Conservation (phyloP, 2,329 filamentous ascomycete genomes). For the Xylariaceae sp. region DNA sequence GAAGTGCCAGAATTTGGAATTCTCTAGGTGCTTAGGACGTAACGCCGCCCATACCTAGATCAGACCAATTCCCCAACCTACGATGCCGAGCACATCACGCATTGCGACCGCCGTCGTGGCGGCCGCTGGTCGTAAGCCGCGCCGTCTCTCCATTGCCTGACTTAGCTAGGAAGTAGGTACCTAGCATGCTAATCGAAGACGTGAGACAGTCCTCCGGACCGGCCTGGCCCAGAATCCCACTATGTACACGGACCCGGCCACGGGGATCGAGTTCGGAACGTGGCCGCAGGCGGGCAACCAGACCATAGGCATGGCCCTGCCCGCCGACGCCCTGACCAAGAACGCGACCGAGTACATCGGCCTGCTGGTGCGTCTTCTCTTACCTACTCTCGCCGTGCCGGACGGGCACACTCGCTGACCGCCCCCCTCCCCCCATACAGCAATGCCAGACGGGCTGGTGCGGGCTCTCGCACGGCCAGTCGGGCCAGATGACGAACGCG, state of each 20-base stretch:
- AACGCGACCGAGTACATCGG: conserved; percentile 24
- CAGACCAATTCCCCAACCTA: no score
- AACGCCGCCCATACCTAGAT: no score
- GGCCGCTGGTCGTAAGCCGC: conserved; percentile 21
- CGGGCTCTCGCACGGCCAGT: conserved; percentile 23
- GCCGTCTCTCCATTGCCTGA: not conserved
- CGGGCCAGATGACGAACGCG: conserved; percentile 26
- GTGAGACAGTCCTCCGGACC: conserved; percentile 16
- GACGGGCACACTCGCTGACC: no score
- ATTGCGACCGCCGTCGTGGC: conserved; percentile 22
- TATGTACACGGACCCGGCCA: conserved; percentile 22
- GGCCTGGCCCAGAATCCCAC: conserved; percentile 20
- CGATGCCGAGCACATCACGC: conserved; percentile 22
- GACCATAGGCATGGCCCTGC: conserved; percentile 22
- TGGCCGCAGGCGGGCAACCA: conserved; percentile 19
- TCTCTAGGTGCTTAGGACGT: no score
- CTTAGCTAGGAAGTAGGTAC: no score
- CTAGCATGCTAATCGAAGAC: conserved; percentile 15
- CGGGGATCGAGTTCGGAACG: conserved; percentile 23
- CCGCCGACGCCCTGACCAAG: conserved; percentile 22
- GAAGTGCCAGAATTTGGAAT: no score
- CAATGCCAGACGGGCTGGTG: conserved; percentile 24
- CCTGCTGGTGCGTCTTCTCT: conserved; percentile 23
- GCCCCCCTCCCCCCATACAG: conserved; percentile 10
- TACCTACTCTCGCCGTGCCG: no score